A percentile compares a stretch with the other conserved stretches of the same genome.
Conservation (phyloP, 2,329 filamentous ascomycete genomes). For the Plectosphaerella cucumerina region DNA sequence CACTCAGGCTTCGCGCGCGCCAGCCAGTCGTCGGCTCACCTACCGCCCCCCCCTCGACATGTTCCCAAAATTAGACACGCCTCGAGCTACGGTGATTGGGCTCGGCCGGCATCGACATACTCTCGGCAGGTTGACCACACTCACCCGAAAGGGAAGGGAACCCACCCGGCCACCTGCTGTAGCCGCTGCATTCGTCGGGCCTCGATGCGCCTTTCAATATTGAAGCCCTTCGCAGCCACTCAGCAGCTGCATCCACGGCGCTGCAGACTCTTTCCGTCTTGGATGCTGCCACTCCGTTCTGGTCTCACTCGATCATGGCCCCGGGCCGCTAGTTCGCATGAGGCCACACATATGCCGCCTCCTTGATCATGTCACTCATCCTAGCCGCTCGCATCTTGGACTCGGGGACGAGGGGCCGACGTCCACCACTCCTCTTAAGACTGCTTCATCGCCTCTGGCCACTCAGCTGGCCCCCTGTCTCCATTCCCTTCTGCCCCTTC, state of each 20-base stretch:
- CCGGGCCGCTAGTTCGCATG: conserved; percentile 8
- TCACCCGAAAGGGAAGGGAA: background rate
- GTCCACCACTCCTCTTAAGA: conserved; percentile 2
- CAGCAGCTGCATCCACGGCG: background rate
- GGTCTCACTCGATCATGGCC: conserved; percentile 2
- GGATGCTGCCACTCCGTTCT: conserved; percentile 4
- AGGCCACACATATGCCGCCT: conserved; percentile 4
- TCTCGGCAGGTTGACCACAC: background rate
- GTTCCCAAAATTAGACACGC: conserved; percentile 30
- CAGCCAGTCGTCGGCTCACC: conserved; percentile 24
- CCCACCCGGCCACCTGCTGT: background rate
- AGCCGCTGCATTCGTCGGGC: background rate
- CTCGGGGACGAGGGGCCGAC: too few relatives aligned
- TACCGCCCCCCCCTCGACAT: conserved; percentile 14
- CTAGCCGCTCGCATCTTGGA: conserved; percentile 7
- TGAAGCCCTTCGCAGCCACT: background rate
- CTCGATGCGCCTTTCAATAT: background rate
- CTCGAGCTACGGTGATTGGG: conserved; percentile 26
- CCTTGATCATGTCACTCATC: conserved; percentile 1
- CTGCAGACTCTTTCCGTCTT: background rate
- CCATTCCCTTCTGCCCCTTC: conserved; percentile 1
- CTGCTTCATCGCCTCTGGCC: conserved; percentile 8
- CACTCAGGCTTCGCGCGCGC: conserved; percentile 31
- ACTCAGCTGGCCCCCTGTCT: conserved; percentile 3
- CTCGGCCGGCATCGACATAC: background rate